These are phyloP conservation scores for Pythium periplocum DNA, from an alignment of 352 stramenopile genomes.

Conservation along the genomic window DNA sequence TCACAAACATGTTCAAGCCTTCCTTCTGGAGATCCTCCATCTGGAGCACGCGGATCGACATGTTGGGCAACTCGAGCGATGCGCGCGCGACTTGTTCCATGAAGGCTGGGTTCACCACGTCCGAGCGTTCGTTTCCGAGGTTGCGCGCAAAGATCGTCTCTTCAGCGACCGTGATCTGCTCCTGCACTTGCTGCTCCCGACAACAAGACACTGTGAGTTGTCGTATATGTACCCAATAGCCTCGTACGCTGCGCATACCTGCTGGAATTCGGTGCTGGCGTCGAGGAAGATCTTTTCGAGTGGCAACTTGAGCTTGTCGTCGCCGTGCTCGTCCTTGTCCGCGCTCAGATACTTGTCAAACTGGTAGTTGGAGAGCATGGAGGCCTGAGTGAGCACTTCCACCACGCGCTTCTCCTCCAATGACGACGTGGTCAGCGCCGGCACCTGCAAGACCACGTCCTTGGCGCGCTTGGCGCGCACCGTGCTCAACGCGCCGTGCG, in stretches of 20 bases:
- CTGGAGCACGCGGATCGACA: slow-evolving; percentile 76
- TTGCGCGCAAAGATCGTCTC: slow-evolving; percentile 85
- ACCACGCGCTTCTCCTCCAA: slow-evolving; percentile 41
- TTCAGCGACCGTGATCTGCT: slow-evolving; percentile 63
- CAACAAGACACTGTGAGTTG: not conserved
- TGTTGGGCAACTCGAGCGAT: slow-evolving; percentile 69
- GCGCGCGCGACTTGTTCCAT: slow-evolving; percentile 71
- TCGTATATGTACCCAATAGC: not conserved
- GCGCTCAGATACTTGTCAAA: slow-evolving; percentile 79
- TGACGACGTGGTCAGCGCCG: slow-evolving; percentile 21
- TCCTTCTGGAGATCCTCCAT: slow-evolving; percentile 66
- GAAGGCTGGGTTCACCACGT: slow-evolving; percentile 74
- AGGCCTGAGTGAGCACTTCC: slow-evolving; percentile 67
- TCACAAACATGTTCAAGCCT: slow-evolving; percentile 84
- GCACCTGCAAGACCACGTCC: slow-evolving; percentile 52
- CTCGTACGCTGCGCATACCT: slow-evolving; percentile 19
- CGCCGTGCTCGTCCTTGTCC: slow-evolving; percentile 46
- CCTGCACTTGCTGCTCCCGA: slow-evolving; percentile 34
- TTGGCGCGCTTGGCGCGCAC: slow-evolving; percentile 48
- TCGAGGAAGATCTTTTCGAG: slow-evolving; percentile 64
- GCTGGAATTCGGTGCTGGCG: slow-evolving; percentile 43
- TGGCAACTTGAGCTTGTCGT: slow-evolving; percentile 61
- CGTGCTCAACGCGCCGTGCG: slow-evolving; percentile 48
- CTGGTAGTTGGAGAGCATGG: slow-evolving; percentile 84
- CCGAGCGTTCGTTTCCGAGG: slow-evolving; percentile 73